phyloP scores from a whole-genome alignment of 169 alveolate species.

The Babesia bigemina region DNA sequence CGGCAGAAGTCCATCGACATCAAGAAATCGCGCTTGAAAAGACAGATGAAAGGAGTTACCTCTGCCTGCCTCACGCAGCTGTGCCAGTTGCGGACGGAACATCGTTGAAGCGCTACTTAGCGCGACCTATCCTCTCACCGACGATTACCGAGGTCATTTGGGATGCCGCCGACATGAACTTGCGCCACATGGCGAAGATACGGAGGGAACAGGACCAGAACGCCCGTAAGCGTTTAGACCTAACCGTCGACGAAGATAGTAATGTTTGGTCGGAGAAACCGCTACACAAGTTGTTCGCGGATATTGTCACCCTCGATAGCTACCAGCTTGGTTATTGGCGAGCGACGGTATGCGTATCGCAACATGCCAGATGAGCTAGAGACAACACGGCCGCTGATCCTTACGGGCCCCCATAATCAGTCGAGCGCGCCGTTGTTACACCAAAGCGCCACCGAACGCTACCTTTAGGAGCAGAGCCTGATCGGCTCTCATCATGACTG shows the following conservation, averaged over 20 bases:
- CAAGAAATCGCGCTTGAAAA: not conserved
- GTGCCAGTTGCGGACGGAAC: constrained; percentile 21
- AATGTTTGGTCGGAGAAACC: constrained; percentile 54
- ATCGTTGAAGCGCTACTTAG: not conserved
- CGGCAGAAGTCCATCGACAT: not conserved
- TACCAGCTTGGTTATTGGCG: constrained; percentile 46
- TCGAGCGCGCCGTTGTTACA: constrained; percentile 27
- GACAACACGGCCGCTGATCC: constrained; percentile 6
- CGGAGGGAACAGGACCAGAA: not conserved
- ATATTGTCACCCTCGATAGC: constrained; percentile 36
- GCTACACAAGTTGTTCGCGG: constrained; percentile 28
- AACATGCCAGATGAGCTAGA: not conserved
- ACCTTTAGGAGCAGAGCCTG: constrained; percentile 16
- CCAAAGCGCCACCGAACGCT: constrained; percentile 33
- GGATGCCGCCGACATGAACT: constrained; percentile 38
- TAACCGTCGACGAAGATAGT: constrained; percentile 11
- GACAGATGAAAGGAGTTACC: not conserved
- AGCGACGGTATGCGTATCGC: constrained; percentile 9
- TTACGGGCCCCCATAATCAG: constrained; percentile 52
- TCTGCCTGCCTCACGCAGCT: not conserved
- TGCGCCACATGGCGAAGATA: not conserved
- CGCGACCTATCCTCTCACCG: constrained; percentile 42
- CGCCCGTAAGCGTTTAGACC: constrained; percentile 6
- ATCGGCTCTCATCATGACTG: constrained; percentile 18
- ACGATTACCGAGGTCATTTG: constrained; percentile 50